phyloP scores from a whole-genome alignment of 2,329 filamentous ascomycete genomes.

The Penicillium fuscoglaucum region DNA sequence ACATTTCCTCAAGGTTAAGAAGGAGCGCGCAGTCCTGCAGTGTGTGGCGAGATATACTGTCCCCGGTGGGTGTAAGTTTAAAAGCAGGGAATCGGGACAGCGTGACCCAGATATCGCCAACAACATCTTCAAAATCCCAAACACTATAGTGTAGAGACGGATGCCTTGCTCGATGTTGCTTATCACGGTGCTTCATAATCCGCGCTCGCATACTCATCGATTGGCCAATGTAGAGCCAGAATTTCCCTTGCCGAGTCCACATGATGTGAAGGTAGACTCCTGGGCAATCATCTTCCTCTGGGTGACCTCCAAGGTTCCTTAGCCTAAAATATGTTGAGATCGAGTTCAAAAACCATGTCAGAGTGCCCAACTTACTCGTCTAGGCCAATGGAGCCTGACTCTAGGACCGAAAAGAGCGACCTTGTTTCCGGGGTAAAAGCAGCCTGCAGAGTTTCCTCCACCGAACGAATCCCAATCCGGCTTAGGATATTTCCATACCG shows the following conservation, averaged over 20 bases:
- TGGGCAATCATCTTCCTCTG: not conserved
- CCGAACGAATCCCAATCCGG: not conserved
- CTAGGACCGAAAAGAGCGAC: not conserved
- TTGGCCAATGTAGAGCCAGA: not conserved
- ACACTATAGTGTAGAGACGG: no score
- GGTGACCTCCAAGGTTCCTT: not conserved
- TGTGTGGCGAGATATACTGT: no score
- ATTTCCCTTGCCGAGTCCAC: not conserved
- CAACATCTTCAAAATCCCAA: no score
- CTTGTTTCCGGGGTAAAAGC: not conserved
- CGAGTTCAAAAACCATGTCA: not conserved
- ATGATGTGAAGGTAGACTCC: not conserved
- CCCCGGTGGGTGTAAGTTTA: no score
- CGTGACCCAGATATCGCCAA: no score
- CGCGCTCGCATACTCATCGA: not conserved
- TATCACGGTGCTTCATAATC: not conserved
- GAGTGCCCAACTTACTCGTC: not conserved
- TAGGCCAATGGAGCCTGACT: not conserved
- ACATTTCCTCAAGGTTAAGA: no score
- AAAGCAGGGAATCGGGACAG: no score
- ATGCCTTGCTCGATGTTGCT: not conserved
- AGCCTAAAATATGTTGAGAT: not conserved
- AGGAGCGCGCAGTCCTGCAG: no score
- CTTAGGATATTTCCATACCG: not conserved
- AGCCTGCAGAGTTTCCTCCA: not conserved